phyloP scores from a whole-genome alignment of 192 early-diverging fungal genomes.

The Entomortierella lignicola region DNA sequence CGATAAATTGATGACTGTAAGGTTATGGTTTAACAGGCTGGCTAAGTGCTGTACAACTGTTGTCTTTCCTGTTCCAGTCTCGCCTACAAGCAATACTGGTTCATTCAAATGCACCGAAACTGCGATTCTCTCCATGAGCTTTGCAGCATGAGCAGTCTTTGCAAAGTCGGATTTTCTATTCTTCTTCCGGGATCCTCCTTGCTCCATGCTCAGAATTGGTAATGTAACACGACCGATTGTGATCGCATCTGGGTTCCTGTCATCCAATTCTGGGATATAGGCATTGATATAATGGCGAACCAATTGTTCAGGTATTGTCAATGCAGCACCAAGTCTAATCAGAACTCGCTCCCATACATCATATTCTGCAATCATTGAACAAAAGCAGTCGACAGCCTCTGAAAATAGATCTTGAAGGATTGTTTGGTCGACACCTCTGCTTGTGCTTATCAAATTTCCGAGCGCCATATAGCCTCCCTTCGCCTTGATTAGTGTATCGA shows the following conservation, averaged over 20 bases:
- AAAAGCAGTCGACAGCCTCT: slow-evolving; percentile 91
- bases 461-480: slow-evolving; percentile 34
- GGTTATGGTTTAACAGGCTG: slow-evolving; percentile 72
- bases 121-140: slow-evolving; percentile 89
- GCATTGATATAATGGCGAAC: slow-evolving; percentile 78
- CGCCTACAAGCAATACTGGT: slow-evolving; percentile 92
- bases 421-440: slow-evolving; percentile 52
- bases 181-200: slow-evolving; percentile 48
- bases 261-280: slow-evolving; percentile 71
- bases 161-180: slow-evolving; percentile 78
- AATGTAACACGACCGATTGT: slow-evolving; percentile 70
- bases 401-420: slow-evolving; percentile 78
- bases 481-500: slow-evolving; percentile 62
- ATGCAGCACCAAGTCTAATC: slow-evolving; percentile 70
- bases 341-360: slow-evolving; percentile 71
- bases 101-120: slow-evolving; percentile 83
- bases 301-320: slow-evolving; percentile 75
- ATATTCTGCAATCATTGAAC: slow-evolving; percentile 80
- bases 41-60: slow-evolving; percentile 95
- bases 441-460: slow-evolving; percentile 40
- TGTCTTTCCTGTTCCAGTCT: slow-evolving; percentile 99
- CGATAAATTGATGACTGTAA: slow-evolving; percentile 95
- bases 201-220: slow-evolving; percentile 38
- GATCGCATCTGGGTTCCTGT: slow-evolving; percentile 43
- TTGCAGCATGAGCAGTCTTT: slow-evolving; percentile 81